Base-by-base conservation (phyloP, 768 basidiomycete genomes). In the Strobilomyces echinocephalus region DNA sequence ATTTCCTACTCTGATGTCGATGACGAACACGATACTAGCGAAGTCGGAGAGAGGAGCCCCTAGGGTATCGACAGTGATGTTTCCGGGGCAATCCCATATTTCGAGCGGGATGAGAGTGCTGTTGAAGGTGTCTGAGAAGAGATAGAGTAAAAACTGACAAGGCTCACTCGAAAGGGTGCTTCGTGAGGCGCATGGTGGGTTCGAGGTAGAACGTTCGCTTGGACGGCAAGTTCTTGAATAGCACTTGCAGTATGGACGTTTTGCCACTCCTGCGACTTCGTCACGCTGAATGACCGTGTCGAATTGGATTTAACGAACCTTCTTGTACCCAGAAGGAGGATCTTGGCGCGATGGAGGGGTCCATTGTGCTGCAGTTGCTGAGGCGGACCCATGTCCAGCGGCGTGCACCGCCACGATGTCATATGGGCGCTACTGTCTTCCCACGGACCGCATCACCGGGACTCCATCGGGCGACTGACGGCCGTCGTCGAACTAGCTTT, bases 41-140 rank as follows among this genome's bases (percentile, higher is more conserved):
- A 97, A 92, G 30, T 88, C 80, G 41, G 84, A 81, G 35, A 97
- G 78, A 8, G 88, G 81, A 8, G 81, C 77, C 20, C 82, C 85
- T 11, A 95, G 78, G n/a, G 84, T 80, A 21, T 92, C 87, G 12
- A 87, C 80, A 5, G 91, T 84, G 51, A 85, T 81, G 55, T 87
- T 91, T 24, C 89, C 90, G 0, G 95, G 95, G 61, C 92, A 91
- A 65, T 97, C 94, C 92, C 92, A 97, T 66, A 97, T 83, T 67
- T 97, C 91, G 35, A 97, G 80, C 1, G 93, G 91, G 56, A 97
- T 85, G 58, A 95, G 84, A 39, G 93, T 88, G 71, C 95, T 97
- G 69, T 43, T 58, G 52, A 21, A 30, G 15, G 18, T 15, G 43
- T 41, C 18, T 31, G 21, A 46, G 36, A 18, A 15, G 15, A 39